Evolutionary conservation across 169 alveolate genomes (phyloP).

Genomic region (Perkinsus marinus): DNA sequence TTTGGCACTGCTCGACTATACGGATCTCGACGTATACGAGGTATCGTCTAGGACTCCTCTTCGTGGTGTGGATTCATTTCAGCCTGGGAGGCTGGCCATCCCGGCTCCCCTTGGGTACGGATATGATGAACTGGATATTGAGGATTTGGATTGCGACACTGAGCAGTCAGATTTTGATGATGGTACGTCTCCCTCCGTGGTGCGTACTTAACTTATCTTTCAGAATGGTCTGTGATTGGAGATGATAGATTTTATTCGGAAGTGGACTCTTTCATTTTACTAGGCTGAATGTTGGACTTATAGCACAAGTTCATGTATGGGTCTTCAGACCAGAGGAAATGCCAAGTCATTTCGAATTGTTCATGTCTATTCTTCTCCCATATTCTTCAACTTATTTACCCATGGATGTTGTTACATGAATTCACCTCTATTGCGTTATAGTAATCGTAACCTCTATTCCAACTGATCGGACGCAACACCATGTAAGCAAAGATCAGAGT

Average conservation of each 20-base stretch:
- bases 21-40: neutral
- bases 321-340: neutral
- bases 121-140: neutral
- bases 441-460: neutral
- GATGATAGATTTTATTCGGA: neutral
- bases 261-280: neutral
- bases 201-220: neutral
- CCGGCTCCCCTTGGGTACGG: neutral
- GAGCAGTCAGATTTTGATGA: neutral
- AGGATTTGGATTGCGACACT: neutral
- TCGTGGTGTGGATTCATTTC: neutral
- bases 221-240: neutral
- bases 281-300: neutral
- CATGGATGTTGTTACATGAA: neutral
- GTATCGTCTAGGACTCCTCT: neutral
- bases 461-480: neutral
- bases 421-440: neutral
- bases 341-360: neutral
- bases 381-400: neutral
- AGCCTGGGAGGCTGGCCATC: neutral
- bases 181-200: neutral
- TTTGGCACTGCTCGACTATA: neutral
- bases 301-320: neutral
- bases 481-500: too few relatives aligned
- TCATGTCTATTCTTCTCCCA: neutral